Evolutionary conservation across 202 grass and related monocot species (phyloP).

Genomic region (Schoenoplectus triqueter): DNA sequence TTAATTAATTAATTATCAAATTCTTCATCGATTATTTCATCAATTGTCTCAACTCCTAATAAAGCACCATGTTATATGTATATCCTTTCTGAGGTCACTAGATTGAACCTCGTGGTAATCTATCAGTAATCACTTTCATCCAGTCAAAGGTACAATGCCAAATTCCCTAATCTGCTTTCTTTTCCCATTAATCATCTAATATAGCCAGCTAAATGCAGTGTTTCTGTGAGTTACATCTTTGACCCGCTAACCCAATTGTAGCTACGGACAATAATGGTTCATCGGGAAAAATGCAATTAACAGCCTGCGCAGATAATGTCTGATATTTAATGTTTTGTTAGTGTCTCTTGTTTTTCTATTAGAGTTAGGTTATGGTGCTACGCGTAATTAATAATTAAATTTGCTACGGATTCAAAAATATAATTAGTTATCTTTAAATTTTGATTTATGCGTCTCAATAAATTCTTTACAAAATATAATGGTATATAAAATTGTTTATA

Average conservation of each 20-base stretch:
- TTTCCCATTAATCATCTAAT: constrained; percentile 12
- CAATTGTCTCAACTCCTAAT: constrained; percentile 1
- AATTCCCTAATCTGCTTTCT: constrained; percentile 27
- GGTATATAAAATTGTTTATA: no score
- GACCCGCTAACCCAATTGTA: constrained; percentile 29
- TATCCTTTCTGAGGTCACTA: constrained; percentile 24
- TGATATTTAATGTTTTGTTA: not conserved
- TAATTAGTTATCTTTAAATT: no score
- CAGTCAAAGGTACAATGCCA: constrained; percentile 30
- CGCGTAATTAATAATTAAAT: no score
- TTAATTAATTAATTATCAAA: constrained; percentile 7
- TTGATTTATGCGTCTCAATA: no score
- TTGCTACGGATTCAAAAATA: no score
- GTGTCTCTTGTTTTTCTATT: no score
- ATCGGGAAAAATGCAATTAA: not conserved
- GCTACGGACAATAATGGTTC: constrained; percentile 2
- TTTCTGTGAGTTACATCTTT: constrained; percentile 28
- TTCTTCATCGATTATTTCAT: not conserved
- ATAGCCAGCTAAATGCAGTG: not conserved
- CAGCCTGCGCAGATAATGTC: not conserved
- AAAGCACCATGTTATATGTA: not conserved
- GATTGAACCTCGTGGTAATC: constrained; percentile 24
- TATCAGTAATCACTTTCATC: constrained; percentile 24
- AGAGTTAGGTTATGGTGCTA: not conserved
- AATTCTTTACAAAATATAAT: no score